Percentiles rank a stretch among this genome's conserved stretches.
These are phyloP conservation scores for Ophiobolus disseminans DNA, from an alignment of 2,329 filamentous ascomycete species.

Conservation along the genomic window DNA sequence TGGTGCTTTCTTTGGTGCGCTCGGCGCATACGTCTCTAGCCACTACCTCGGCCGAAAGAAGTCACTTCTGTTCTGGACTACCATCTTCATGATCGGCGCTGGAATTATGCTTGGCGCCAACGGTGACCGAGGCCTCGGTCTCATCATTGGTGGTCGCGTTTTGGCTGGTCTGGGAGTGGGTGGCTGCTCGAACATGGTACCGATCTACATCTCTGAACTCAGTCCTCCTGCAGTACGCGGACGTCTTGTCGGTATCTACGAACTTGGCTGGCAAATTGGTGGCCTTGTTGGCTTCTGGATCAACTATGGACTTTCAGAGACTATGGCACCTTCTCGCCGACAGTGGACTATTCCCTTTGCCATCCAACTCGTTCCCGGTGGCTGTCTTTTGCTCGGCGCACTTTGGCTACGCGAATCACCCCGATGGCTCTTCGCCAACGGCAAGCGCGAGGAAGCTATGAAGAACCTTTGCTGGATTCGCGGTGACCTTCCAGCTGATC, in stretches of 20 bases:
- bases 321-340: conserved; percentile 51
- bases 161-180: conserved; percentile 65
- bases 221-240: conserved; percentile 66
- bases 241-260: conserved; percentile 59
- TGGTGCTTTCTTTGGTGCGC: conserved; percentile 79
- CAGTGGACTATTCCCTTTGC: conserved; percentile 62
- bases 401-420: conserved; percentile 55
- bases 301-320: conserved; percentile 55
- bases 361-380: conserved; percentile 71
- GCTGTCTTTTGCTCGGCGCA: conserved; percentile 59
- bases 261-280: conserved; percentile 60
- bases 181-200: conserved; percentile 63
- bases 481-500: conserved; percentile 58
- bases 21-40: conserved; percentile 63
- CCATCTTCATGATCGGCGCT: conserved; percentile 72
- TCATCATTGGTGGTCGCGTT: conserved; percentile 65
- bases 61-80: conserved; percentile 66
- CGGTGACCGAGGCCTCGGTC: conserved; percentile 57
- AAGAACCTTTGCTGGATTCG: conserved; percentile 68
- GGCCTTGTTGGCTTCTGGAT: conserved; percentile 45
- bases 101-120: conserved; percentile 71
- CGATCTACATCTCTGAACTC: conserved; percentile 67
- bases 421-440: conserved; percentile 54
- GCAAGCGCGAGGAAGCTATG: conserved; percentile 50
- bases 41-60: conserved; percentile 72